A percentile compares a stretch with the other conserved stretches of the same genome.
Conservation (phyloP, 192 early-diverging fungal genomes). For the Spizellomyces sp. region DNA sequence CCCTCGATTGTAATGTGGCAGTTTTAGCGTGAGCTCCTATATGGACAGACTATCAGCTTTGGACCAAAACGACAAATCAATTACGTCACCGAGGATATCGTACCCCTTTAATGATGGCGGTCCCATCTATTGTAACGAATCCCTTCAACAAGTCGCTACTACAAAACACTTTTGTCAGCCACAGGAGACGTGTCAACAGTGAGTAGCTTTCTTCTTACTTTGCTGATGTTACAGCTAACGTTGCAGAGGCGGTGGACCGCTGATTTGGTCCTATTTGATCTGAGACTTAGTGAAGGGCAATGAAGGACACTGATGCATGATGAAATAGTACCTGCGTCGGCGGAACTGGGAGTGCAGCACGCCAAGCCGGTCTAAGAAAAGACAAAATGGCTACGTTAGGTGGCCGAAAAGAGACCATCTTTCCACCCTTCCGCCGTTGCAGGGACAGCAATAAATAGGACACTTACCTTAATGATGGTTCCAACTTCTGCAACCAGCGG, state of each 20-base stretch:
- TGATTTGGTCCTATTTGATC: neutral
- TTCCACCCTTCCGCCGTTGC: neutral
- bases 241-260: constrained; percentile 5
- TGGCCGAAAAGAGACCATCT: neutral
- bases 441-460: neutral
- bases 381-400: neutral
- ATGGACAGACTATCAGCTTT: neutral
- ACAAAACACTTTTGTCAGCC: neutral
- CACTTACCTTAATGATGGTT: constrained; percentile 24
- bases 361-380: constrained; percentile 8
- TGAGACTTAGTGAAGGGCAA: no score
- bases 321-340: constrained; percentile 5
- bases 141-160: constrained; percentile 44
- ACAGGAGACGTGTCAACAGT: neutral
- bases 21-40: constrained; percentile 41
- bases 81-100: neutral
- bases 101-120: constrained; percentile 37
- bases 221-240: constrained; percentile 35
- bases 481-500: constrained; percentile 19
- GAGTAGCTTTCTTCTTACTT: constrained; percentile 20
- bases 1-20: constrained; percentile 41
- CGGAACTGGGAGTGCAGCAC: constrained; percentile 15
- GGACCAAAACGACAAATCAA: neutral
- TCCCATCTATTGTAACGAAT: constrained; percentile 40
- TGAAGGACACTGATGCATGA: no score